These are phyloP conservation scores for Xylaria digitata DNA, from an alignment of 2,329 filamentous ascomycete species.

Conservation along the genomic window DNA sequence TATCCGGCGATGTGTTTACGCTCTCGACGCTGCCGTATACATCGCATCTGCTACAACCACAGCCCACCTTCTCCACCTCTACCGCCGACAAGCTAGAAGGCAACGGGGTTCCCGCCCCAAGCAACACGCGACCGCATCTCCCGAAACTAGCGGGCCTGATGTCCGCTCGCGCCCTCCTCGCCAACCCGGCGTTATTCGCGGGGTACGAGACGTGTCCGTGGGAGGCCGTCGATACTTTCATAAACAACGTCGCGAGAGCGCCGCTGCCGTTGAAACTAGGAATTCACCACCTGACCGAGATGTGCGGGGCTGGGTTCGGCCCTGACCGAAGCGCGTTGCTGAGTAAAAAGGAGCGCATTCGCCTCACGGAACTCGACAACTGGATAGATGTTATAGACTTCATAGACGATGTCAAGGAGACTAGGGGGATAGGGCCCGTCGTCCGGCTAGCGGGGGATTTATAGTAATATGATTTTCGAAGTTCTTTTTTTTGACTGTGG, in stretches of 20 bases:
- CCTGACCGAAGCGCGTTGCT: slow-evolving; percentile 66
- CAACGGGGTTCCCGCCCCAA: slow-evolving; percentile 28
- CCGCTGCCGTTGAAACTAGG: slow-evolving; percentile 73
- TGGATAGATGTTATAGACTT: slow-evolving; percentile 71
- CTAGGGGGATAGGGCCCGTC: slow-evolving; percentile 21
- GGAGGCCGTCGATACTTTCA: slow-evolving; percentile 71
- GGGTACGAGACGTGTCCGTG: slow-evolving; percentile 68
- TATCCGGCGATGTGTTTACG: slow-evolving; percentile 77
- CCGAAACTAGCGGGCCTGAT: slow-evolving; percentile 72
- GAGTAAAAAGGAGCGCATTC: slow-evolving; percentile 65
- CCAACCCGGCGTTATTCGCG: slow-evolving; percentile 75
- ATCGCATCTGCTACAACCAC: slow-evolving; percentile 48
- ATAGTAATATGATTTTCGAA: neutral
- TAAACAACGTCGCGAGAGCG: slow-evolving; percentile 66
- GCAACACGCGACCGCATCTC: slow-evolving; percentile 49
- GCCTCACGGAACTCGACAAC: slow-evolving; percentile 61
- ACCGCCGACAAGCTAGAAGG: neutral
- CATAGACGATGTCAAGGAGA: slow-evolving; percentile 58
- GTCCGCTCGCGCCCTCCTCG: slow-evolving; percentile 74
- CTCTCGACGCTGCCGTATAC: slow-evolving; percentile 62
- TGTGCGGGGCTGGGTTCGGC: slow-evolving; percentile 69
- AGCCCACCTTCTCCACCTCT: slow-evolving; percentile 45
- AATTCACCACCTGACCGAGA: slow-evolving; percentile 74
- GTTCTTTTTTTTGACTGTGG: too few species aligned
- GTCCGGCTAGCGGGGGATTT: slow-evolving; percentile 6